phyloP scores from a whole-genome alignment of 179 eudicot species.

The Vitellaria paradoxa region DNA sequence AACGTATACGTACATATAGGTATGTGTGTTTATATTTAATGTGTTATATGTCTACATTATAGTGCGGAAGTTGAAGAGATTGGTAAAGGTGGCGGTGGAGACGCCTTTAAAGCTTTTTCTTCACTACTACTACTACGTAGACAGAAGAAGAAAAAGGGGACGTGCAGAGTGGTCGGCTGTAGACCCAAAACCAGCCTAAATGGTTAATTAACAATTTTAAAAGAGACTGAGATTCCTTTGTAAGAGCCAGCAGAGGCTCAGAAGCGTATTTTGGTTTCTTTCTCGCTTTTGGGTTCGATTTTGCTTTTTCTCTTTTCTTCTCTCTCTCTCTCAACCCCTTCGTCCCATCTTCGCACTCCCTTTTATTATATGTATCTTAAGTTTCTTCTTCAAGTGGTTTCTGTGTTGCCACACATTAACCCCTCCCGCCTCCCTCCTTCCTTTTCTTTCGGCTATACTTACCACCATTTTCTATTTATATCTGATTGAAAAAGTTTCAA shows the following conservation, averaged over 20 bases:
- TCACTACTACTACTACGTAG: conserved; percentile 36
- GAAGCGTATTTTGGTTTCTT: conserved; percentile 21
- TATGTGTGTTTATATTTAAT: too few relatives aligned
- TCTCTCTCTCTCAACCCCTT: background rate
- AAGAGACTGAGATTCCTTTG: conserved; percentile 25
- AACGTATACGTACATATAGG: too few relatives aligned
- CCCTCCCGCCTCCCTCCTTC: background rate
- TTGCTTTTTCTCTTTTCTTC: conserved; percentile 26
- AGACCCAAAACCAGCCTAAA: conserved; percentile 3
- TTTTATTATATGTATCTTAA: background rate
- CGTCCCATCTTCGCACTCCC: conserved; percentile 10
- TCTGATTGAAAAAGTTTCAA: too few relatives aligned
- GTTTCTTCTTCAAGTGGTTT: conserved; percentile 11
- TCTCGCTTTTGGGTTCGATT: background rate
- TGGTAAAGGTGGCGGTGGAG: conserved; percentile 25
- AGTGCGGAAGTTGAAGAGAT: too few relatives aligned
- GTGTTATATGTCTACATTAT: too few relatives aligned
- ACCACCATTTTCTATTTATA: too few relatives aligned
- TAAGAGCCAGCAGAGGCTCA: conserved; percentile 10
- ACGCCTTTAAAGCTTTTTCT: conserved; percentile 19
- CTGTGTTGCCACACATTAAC: conserved; percentile 16
- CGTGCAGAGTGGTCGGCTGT: background rate
- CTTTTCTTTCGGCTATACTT: too few relatives aligned
- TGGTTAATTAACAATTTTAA: background rate
- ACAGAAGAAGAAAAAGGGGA: conserved; percentile 18